Evolutionary conservation across 108 stramenopile genomes (phyloP).

Genomic region (Cyclostephanos invisitatus): DNA sequence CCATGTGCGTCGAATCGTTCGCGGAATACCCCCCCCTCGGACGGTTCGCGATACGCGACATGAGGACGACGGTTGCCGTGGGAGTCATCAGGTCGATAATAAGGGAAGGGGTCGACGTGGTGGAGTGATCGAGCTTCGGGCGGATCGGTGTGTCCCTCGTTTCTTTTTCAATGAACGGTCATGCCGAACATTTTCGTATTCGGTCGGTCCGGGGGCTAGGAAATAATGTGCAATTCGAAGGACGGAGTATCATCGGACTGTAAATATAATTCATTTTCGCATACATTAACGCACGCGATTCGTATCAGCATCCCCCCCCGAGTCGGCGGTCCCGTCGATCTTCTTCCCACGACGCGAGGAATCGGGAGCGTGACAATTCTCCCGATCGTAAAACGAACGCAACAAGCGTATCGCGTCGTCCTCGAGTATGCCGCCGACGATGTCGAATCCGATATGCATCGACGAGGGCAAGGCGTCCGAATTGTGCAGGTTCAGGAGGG

Average conservation of each 20-base stretch:
- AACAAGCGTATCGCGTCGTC: constrained; percentile 68
- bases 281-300: too few species aligned
- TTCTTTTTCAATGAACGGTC: too few species aligned
- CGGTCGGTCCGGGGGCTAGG: too few species aligned
- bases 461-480: constrained; percentile 35
- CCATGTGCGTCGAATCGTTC: constrained; percentile 93
- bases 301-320: too few species aligned
- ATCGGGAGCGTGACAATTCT: constrained; percentile 86
- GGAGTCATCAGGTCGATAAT: constrained; percentile 89
- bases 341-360: constrained; percentile 59
- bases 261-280: too few species aligned
- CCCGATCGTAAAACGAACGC: constrained; percentile 83
- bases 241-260: too few species aligned
- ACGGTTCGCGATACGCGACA: constrained; percentile 95
- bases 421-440: constrained; percentile 66
- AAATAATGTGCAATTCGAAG: too few species aligned
- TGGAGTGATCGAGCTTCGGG: not conserved
- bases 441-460: constrained; percentile 57
- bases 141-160: too few species aligned
- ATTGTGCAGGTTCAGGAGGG: constrained; percentile 66
- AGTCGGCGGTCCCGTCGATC: too few species aligned
- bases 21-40: constrained; percentile 95
- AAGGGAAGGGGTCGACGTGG: constrained; percentile 11
- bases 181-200: too few species aligned
- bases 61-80: constrained; percentile 93